phyloP scores from a whole-genome alignment of 164 flowering plant species.

The Magnolia changhungtana region DNA sequence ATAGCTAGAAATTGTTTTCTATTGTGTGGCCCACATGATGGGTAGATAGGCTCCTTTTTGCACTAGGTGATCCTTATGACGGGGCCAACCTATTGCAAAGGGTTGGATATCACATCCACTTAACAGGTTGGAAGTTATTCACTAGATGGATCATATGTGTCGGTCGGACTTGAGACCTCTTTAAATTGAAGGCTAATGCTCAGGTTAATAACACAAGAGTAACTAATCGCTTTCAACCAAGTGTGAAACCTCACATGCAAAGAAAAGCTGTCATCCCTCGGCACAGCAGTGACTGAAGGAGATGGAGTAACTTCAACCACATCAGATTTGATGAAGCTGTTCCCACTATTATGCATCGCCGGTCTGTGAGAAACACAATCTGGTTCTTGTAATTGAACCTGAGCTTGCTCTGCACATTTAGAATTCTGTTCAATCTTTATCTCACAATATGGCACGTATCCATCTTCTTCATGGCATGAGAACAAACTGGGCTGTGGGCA shows the following conservation, averaged over 20 bases:
- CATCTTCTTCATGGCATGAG: conserved; percentile 35
- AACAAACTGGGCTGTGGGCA: conserved; percentile 28
- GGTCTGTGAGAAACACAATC: conserved; percentile 13
- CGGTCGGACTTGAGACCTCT: too few relatives aligned
- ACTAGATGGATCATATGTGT: too few relatives aligned
- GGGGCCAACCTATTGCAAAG: too few relatives aligned
- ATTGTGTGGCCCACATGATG: too few relatives aligned
- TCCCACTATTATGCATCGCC: not conserved
- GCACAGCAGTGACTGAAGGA: conserved; percentile 32
- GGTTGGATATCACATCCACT: too few relatives aligned
- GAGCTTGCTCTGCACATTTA: conserved; percentile 10
- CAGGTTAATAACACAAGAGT: too few relatives aligned
- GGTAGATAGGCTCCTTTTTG: too few relatives aligned
- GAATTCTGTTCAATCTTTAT: conserved; percentile 33
- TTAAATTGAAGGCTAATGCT: too few relatives aligned
- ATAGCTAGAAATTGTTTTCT: too few relatives aligned
- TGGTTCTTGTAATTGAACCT: conserved; percentile 11
- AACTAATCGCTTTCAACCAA: not conserved
- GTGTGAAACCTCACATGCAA: conserved; percentile 36
- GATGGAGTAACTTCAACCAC: conserved; percentile 28
- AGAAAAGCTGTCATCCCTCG: conserved; percentile 18
- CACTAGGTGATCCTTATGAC: too few relatives aligned
- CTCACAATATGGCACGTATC: conserved; percentile 70
- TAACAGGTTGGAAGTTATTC: too few relatives aligned
- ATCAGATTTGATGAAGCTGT: conserved; percentile 17